Percentiles rank a stretch among this genome's conserved stretches.
Evolutionary conservation across 2,329 filamentous ascomycete genomes (phyloP).

Genomic region (Verticillium zaregamsianum): DNA sequence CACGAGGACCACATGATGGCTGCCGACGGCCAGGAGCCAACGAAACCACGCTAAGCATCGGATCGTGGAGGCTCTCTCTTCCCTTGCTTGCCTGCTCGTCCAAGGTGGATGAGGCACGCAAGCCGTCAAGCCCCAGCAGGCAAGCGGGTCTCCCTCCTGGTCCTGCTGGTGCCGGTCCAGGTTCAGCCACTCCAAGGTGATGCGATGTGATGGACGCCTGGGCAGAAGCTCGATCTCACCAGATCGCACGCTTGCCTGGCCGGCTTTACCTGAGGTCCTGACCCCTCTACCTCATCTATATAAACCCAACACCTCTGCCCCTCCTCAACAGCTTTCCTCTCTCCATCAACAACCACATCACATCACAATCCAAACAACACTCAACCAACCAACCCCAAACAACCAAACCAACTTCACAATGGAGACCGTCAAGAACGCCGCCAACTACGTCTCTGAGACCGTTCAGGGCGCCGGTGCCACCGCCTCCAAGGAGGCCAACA

Average conservation of each 20-base stretch:
- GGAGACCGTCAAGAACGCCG: constrained; percentile 55
- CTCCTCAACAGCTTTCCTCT: neutral
- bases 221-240: neutral
- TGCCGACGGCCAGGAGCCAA: neutral
- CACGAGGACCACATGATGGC: neutral
- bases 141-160: neutral
- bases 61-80: neutral
- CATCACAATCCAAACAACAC: constrained; percentile 20
- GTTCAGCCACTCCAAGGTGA: neutral
- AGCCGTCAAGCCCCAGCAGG: neutral
- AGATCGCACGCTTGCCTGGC: neutral
- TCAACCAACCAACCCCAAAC: constrained; percentile 14
- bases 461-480: constrained; percentile 52
- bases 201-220: neutral
- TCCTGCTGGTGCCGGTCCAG: neutral
- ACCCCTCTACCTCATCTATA: constrained; percentile 11
- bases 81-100: neutral
- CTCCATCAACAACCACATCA: constrained; percentile 14
- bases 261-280: neutral
- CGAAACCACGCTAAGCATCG: neutral
- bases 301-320: constrained; percentile 15
- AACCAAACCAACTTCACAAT: constrained; percentile 31
- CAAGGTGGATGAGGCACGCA: neutral
- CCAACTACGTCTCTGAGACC: constrained; percentile 65
- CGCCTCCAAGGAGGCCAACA: constrained; percentile 66